phyloP scores from a whole-genome alignment of 2,329 filamentous ascomycete species.

The Phyllosticta paracitricarpa region DNA sequence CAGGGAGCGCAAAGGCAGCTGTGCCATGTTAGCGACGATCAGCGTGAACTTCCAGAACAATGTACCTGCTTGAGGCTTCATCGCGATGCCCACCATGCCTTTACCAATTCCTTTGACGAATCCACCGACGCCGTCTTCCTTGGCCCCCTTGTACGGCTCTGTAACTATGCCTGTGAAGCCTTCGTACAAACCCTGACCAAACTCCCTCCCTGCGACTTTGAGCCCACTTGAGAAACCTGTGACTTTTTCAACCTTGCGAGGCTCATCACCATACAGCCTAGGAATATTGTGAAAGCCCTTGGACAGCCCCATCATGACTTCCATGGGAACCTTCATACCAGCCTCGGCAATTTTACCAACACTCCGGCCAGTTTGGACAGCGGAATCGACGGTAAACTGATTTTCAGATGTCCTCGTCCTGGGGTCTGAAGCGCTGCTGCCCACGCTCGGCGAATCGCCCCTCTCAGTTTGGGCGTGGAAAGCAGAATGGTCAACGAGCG shows the following conservation, averaged over 20 bases:
- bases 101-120: conserved; percentile 73
- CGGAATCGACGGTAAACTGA: conserved; percentile 43
- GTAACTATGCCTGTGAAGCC: conserved; percentile 72
- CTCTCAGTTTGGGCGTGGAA: not conserved
- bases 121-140: conserved; percentile 55
- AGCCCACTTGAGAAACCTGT: conserved; percentile 68
- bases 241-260: conserved; percentile 69
- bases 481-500: not conserved
- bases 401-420: not conserved
- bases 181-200: conserved; percentile 69
- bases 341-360: conserved; percentile 63
- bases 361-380: conserved; percentile 55
- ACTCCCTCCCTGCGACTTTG: conserved; percentile 67
- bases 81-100: conserved; percentile 67
- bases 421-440: not conserved
- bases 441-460: not conserved
- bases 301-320: conserved; percentile 71
- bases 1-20: conserved; percentile 49
- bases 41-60: not conserved
- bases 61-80: conserved; percentile 67
- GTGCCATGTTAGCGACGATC: not conserved
- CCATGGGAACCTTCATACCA: conserved; percentile 72
- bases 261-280: conserved; percentile 72
- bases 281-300: conserved; percentile 85
- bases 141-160: conserved; percentile 61